Base-by-base conservation (phyloP, 768 basidiomycete species). In the Lactarius sanguifluus region DNA sequence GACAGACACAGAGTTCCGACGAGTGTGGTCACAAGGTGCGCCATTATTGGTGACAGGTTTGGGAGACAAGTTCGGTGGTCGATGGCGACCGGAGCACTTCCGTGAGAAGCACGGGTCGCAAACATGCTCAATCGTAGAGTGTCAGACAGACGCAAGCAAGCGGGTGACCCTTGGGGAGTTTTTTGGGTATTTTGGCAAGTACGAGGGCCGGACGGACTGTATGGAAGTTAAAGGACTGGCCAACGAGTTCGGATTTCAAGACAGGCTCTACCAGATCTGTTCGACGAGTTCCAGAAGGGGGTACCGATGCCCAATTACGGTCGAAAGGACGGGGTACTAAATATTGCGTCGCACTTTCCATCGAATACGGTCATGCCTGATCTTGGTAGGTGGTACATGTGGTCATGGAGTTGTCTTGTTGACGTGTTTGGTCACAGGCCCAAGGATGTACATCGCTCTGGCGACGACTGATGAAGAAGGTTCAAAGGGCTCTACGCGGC, bases 181-280 rank as follows among this genome's bases (percentile, higher is more conserved):
- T 77, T 97, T 98, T 73, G 77, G 78, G 13, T 75, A 77, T 76
- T 97, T 96, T 75, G 92, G 92, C 64, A 79, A 83, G 59, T 88
- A 88, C 62, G 82, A 81, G 68, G 84, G 75, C 7, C 79, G 86
- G 60, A 78, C 72, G 25, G 81, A 83, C 36, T n/a, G 87, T 83
- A 62, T 81, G 86, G 86, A 94, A 94, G 76, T 76, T 95, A 67
- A 94, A 93, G 85, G 96, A 98, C 77, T 98, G 96, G 95, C 96
- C 96, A 4, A 85, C 92, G 0, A 88, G 89, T 10, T 83, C 85
- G 2, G 94, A 96, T 69, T 96, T 98, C 79, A 88, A 87, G 73
- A 80, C 82, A 2, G 84, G 84, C 85, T 1, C 94, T 94, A 74
- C 96, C 95, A 0, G 88, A 89, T 61, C 79, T 97, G 13, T 98